phyloP scores from a whole-genome alignment of 164 flowering plant species.

The Protea cynaroides region DNA sequence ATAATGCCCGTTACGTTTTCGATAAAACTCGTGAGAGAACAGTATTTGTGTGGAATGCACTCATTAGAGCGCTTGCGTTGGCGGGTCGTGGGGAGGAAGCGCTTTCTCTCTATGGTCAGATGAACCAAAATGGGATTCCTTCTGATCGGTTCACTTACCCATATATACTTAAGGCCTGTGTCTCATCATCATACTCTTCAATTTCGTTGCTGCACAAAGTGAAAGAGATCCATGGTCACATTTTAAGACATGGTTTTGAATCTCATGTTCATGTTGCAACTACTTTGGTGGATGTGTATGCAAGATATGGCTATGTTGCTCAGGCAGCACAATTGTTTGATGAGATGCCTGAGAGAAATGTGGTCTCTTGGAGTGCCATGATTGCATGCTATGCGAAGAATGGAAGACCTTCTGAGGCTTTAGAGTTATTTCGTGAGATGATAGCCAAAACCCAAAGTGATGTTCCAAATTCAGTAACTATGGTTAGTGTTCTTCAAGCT shows the following conservation, averaged over 20 bases:
- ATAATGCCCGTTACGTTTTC: conserved; percentile 66
- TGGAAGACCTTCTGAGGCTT: conserved; percentile 58
- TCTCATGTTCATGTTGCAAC: conserved; percentile 56
- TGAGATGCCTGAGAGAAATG: conserved; percentile 55
- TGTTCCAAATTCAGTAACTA: too few species aligned
- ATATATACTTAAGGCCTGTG: conserved; percentile 76
- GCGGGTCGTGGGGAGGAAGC: too few species aligned
- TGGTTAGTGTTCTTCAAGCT: too few species aligned
- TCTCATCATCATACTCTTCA: conserved; percentile 25
- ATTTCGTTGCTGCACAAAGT: conserved; percentile 33
- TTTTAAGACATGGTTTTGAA: conserved; percentile 62
- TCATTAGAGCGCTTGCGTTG: too few species aligned
- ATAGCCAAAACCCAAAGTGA: conserved; percentile 30
- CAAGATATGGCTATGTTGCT: conserved; percentile 50
- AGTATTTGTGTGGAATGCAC: conserved; percentile 18
- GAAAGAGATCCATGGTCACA: conserved; percentile 69
- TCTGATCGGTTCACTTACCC: conserved; percentile 86
- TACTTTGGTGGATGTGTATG: conserved; percentile 81
- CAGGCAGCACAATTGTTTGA: conserved; percentile 56
- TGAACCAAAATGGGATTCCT: conserved; percentile 40
- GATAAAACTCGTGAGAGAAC: conserved; percentile 51
- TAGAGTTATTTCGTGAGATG: conserved; percentile 64
- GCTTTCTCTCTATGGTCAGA: conserved; percentile 29
- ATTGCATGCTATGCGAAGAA: conserved; percentile 75
- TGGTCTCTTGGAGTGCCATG: conserved; percentile 94